These are phyloP conservation scores for Chrysanthemum makinoi DNA, from an alignment of 129 eudicot species.

Conservation along the genomic window DNA sequence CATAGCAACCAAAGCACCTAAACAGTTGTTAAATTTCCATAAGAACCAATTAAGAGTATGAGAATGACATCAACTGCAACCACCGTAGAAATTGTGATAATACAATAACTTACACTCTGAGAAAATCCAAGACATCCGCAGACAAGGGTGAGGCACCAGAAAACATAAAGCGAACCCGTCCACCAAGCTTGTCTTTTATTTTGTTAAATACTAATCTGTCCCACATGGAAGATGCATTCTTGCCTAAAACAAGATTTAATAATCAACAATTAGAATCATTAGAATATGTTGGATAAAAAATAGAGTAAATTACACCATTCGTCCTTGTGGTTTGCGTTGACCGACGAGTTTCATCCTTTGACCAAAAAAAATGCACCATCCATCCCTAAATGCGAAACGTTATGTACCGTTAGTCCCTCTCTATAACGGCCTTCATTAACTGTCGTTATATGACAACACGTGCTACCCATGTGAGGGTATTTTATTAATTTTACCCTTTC, in stretches of 20 bases:
- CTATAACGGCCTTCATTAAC: no score
- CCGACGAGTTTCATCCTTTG: no score
- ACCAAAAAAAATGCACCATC: no score
- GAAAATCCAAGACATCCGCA: constrained; percentile 81
- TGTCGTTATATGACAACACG: no score
- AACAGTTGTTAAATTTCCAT: constrained; percentile 9
- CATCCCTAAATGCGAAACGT: no score
- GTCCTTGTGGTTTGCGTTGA: no score
- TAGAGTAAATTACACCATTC: no score
- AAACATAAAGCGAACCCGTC: constrained; percentile 74
- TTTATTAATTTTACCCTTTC: no score
- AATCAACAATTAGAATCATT: constrained; percentile 1
- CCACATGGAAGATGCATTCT: constrained; percentile 77
- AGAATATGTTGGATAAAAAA: neutral
- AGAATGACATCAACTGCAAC: neutral
- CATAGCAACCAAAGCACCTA: constrained; percentile 83
- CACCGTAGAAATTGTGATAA: neutral
- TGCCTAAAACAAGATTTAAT: constrained; percentile 45
- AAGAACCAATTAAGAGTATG: neutral
- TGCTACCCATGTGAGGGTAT: no score
- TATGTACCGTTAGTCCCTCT: no score
- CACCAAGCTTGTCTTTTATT: constrained; percentile 78
- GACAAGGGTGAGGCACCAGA: constrained; percentile 92
- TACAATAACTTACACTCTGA: constrained; percentile 63
- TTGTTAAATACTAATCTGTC: constrained; percentile 76